Evolutionary conservation across 1,284 basidiomycete species (phyloP), one percentile per base, ranked within the genome.

Genomic region (Prillingera fragicola): DNA sequence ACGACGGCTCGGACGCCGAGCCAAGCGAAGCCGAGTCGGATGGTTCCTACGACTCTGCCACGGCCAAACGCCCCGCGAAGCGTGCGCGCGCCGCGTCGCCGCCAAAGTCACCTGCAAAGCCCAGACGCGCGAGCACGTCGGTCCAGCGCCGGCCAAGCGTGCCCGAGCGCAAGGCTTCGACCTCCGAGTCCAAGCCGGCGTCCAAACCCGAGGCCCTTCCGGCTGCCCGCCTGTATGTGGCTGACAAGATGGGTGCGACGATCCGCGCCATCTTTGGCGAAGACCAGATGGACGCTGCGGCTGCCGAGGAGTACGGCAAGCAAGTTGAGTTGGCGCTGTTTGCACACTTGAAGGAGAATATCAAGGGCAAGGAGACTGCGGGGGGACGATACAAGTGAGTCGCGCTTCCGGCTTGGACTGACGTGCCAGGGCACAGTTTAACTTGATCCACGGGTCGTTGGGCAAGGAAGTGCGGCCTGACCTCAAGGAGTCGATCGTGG

Each of bases 311-410:
- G 23, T 66, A 59, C 37, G 59, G 50, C 2, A 33, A 23, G 4
- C 56, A 62, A 15, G 43, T 67, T 2, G 67, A 70, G 48, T 43
- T 44, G 2, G 51, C 48, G 3, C 38, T 70, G 28, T 70, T 57
- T 38, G 35, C 41, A 7, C 40, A 46, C 12, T 61, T 65, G 52
- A 64, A 63, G 39, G 67, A 68, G 31, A 41, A 48, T 0, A 40
- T 56, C 12, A 55, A 48, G 26, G 63, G 60, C 12, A 70, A 70
- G 43, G 62, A 60, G 17, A 48, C 48, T 14, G 60, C 60, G 5
- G 65, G 61, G 4, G 53, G 38, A 0, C 46, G 57, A 21, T 70
- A 70, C 53, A 70, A 70, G 63, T 67, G 55, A 57, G 65, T 56
- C 10, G 17, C 13, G 12, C 4, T 13, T 37, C 13, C 4, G 21